phyloP scores from a whole-genome alignment of 495 filamentous ascomycete species.

The Sphaerosporella brunnea region DNA sequence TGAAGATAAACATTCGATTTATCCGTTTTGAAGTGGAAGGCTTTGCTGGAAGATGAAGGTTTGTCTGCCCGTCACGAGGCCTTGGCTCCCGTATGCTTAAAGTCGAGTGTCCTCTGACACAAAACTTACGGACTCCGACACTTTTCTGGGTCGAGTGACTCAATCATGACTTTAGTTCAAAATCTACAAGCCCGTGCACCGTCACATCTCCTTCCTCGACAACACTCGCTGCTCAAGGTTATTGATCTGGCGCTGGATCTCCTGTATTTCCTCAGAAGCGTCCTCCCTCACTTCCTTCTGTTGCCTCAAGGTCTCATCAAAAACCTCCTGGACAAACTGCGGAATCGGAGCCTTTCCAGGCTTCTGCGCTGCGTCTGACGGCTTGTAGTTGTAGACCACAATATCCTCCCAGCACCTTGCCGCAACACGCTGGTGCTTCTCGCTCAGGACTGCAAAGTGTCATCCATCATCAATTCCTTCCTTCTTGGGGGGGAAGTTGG shows the following conservation, averaged over 20 bases:
- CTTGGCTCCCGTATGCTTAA: too few relatives aligned
- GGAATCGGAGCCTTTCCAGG: constrained; percentile 43
- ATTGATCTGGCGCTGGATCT: constrained; percentile 16
- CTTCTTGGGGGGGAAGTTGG: too few relatives aligned
- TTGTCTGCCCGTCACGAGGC: too few relatives aligned
- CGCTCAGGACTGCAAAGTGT: constrained; percentile 42
- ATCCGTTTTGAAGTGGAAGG: too few relatives aligned
- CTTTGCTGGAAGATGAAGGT: too few relatives aligned
- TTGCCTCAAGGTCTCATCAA: constrained; percentile 43
- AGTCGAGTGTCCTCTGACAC: too few relatives aligned
- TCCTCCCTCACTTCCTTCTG: constrained; percentile 44
- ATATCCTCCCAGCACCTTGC: constrained; percentile 68
- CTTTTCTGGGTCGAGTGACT: too few relatives aligned
- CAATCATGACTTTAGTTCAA: too few relatives aligned
- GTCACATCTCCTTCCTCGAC: constrained; percentile 20
- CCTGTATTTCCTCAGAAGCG: constrained; percentile 14
- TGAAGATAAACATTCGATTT: too few relatives aligned
- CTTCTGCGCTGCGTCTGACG: constrained; percentile 37
- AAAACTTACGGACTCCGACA: too few relatives aligned
- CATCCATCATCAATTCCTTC: not conserved
- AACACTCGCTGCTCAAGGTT: constrained; percentile 17
- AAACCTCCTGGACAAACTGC: constrained; percentile 47
- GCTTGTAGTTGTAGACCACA: constrained; percentile 66
- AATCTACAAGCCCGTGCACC: too few relatives aligned
- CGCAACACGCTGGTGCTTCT: constrained; percentile 58